These are phyloP conservation scores for Bretziella fagacearum DNA, from an alignment of 2,329 filamentous ascomycete genomes.

Conservation along the genomic window DNA sequence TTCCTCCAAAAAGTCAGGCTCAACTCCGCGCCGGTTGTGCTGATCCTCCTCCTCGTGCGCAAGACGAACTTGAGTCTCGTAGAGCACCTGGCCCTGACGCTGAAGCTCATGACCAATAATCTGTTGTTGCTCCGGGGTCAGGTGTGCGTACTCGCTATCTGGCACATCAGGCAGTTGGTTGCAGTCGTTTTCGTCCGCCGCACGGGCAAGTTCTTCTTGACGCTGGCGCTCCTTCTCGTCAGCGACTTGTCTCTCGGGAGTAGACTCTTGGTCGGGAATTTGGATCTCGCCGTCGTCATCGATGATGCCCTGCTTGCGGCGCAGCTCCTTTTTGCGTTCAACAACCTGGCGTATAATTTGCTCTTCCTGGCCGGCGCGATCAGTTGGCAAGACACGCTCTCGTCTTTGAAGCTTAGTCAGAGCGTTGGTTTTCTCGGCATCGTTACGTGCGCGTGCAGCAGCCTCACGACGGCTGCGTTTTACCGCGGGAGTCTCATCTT, in stretches of 20 bases:
- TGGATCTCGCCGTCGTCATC: not conserved
- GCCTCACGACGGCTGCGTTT: slow-evolving; percentile 6
- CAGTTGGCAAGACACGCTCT: slow-evolving; percentile 8
- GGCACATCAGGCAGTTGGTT: too few relatives aligned
- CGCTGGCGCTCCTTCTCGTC: not conserved
- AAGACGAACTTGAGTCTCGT: not conserved
- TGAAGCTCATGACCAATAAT: not conserved
- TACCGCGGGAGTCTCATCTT: slow-evolving; percentile 10
- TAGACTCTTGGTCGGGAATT: too few relatives aligned
- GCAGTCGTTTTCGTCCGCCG: not conserved
- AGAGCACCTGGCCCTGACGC: not conserved
- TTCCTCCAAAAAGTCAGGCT: slow-evolving; percentile 2
- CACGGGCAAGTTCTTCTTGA: not conserved
- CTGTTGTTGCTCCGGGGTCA: not conserved
- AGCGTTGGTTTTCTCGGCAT: not conserved
- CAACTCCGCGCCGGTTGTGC: not conserved
- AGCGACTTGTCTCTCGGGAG: not conserved
- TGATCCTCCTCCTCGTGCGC: not conserved
- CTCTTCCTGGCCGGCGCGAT: not conserved
- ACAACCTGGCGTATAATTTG: slow-evolving; percentile 1
- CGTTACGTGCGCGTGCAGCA: not conserved
- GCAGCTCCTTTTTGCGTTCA: not conserved
- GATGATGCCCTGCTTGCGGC: not conserved
- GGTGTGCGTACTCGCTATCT: not conserved
- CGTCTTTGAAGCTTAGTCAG: not conserved